A percentile compares a stretch with the other conserved stretches of the same genome.
Conservation (phyloP, 2,329 filamentous ascomycete species). For the Xylariaceae sp. region DNA sequence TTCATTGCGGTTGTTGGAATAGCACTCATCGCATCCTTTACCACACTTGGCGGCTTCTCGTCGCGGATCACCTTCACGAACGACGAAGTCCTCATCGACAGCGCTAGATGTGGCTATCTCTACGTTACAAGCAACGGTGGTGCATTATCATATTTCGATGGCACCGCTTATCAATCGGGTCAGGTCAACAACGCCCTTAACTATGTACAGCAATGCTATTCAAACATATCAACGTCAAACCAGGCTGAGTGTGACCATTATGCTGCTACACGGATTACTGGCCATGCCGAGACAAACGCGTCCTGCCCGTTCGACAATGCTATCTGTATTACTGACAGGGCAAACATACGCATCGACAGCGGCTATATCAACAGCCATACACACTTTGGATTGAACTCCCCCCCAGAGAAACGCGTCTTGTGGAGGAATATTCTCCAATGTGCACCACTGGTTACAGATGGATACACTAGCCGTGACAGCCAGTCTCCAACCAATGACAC, state of each 20-base stretch:
- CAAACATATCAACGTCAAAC: not conserved
- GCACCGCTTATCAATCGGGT: not conserved
- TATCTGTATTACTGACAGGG: not conserved
- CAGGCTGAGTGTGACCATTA: slow-evolving; percentile 3
- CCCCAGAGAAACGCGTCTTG: not conserved
- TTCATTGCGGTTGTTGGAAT: not conserved
- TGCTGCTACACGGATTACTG: not conserved
- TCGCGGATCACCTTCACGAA: not conserved
- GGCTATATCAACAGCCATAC: slow-evolving; percentile 1
- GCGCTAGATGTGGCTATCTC: not conserved
- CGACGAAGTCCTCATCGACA: not conserved
- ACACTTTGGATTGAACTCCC: not conserved
- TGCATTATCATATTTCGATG: not conserved
- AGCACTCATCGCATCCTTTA: not conserved
- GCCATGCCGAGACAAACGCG: not conserved
- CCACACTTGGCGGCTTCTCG: not conserved
- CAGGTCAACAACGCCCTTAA: slow-evolving; percentile 10
- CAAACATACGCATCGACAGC: not conserved
- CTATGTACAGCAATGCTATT: slow-evolving; percentile 15
- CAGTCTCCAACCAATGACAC: slow-evolving; percentile 1
- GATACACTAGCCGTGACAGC: slow-evolving; percentile 1
- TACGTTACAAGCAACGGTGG: not conserved
- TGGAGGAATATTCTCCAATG: not conserved
- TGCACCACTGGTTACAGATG: not conserved
- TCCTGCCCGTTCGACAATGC: slow-evolving; percentile 1